Percentiles rank a stretch among this genome's conserved stretches.
Conservation (phyloP, 2,329 filamentous ascomycete species). For the Ascochyta pisi region DNA sequence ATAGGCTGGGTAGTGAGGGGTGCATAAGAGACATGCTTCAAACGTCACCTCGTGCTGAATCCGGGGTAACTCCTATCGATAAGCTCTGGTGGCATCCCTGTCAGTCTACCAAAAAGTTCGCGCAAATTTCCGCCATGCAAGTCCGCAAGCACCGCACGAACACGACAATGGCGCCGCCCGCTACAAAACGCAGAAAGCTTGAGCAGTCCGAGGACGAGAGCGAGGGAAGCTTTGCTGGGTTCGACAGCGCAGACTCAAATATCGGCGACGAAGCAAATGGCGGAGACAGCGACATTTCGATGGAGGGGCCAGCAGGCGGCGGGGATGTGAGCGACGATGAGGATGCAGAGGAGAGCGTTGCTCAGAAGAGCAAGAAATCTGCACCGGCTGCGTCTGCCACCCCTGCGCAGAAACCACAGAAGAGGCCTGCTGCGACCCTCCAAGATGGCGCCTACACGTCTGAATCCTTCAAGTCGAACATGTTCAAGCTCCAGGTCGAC, state of each 20-base stretch:
- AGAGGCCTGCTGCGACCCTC: conserved; percentile 32
- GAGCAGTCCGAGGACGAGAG: conserved; percentile 47
- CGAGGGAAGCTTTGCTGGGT: conserved; percentile 34
- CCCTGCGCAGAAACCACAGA: conserved; percentile 22
- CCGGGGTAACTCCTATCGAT: conserved; percentile 29
- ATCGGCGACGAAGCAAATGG: conserved; percentile 17
- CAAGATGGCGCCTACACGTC: conserved; percentile 54
- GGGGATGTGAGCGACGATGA: conserved; percentile 22
- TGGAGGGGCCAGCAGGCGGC: conserved; percentile 23
- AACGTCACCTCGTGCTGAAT: conserved; percentile 13
- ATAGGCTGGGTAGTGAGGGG: conserved; percentile 11
- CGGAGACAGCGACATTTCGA: conserved; percentile 23
- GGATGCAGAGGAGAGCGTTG: conserved; percentile 26
- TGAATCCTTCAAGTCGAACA: conserved; percentile 68
- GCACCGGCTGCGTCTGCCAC: conserved; percentile 8
- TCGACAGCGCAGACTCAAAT: conserved; percentile 27
- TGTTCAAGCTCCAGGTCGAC: conserved; percentile 73
- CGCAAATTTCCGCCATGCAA: conserved; percentile 27
- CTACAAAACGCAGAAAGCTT: conserved; percentile 57
- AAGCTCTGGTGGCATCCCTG: conserved; percentile 15
- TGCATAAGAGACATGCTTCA: conserved; percentile 12
- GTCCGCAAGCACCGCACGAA: conserved; percentile 10
- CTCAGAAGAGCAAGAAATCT: conserved; percentile 12
- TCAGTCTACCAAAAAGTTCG: conserved; percentile 25
- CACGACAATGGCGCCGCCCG: conserved; percentile 44